Evolutionary conservation across 257 asterid species (phyloP), one percentile per base, ranked within the genome.

Genomic region (Solanum phureja): DNA sequence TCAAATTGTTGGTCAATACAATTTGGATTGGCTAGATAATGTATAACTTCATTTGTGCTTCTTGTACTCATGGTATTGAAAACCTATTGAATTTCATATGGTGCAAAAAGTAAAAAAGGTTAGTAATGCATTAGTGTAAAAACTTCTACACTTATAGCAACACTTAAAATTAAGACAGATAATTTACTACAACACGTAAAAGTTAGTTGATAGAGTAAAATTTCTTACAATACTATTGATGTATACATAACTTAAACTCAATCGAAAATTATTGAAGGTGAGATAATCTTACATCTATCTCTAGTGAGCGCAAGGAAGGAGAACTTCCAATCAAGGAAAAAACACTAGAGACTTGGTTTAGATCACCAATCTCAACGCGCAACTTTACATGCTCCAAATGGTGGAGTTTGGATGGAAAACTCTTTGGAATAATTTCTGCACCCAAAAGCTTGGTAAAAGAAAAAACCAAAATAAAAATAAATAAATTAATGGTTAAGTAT

Each of bases 241-340:
- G 44, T 40, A 40, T 40, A 40, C 44, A 40, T 40, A 5, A 75
- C 21, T 37, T 5, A 23, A 76, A 76, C 2, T 76, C 35, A 21
- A n/a, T 24, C 9, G 6, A n/a, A 40, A 24, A 14, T 27, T 13
- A 42, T 9, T 42, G 16, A 79, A 42, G 33, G 11, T 14, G 64
- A 42, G 38, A 79, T 6, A 44, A 13, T 24, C 6, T 77, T 77
- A 77, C 38, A 13, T 42, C 23, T 4, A 77, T 77, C 7, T 77
- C n/a, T 14, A 77, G 58, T 42, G 60, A 1, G 23, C 24, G 5
- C 64, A 42, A 24, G 14, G 33, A 13, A 21, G 37, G 44, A 4
- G 87, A 81, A 81, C 87, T 81, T 62, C 27, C 73, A 40, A 87
- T 58, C 9, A 87, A 64, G 71, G 83, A 46, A 44, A 87, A n/a